These are phyloP conservation scores for Tuber umbilicatum DNA, from an alignment of 495 filamentous ascomycete species.

Conservation along the genomic window DNA sequence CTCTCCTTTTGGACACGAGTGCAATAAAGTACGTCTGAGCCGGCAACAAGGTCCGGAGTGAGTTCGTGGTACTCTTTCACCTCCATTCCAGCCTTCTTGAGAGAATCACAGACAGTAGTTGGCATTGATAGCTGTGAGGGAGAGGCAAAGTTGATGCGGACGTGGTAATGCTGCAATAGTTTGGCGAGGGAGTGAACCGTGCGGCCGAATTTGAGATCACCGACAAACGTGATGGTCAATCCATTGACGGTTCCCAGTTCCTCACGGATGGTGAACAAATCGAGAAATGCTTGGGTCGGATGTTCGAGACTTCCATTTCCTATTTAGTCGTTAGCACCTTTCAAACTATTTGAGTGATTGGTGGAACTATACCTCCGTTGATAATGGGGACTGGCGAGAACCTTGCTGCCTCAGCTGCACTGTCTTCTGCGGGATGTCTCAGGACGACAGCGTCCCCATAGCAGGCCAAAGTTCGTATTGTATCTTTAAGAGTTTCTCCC, in stretches of 20 bases:
- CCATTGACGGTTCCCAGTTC: slow-evolving; percentile 91
- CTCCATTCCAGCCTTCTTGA: slow-evolving; percentile 68
- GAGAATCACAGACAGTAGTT: slow-evolving; percentile 59
- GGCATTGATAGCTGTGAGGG: slow-evolving; percentile 75
- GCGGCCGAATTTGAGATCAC: slow-evolving; percentile 85
- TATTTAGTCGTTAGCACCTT: slow-evolving; percentile 19
- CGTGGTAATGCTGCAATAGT: slow-evolving; percentile 88
- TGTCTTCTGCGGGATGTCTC: slow-evolving; percentile 76
- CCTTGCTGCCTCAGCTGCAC: slow-evolving; percentile 71
- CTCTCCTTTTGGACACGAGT: slow-evolving; percentile 95
- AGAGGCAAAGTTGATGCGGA: slow-evolving; percentile 83
- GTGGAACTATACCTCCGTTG: slow-evolving; percentile 61
- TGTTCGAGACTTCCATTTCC: slow-evolving; percentile 86
- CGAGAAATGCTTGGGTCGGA: slow-evolving; percentile 96
- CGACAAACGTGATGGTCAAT: slow-evolving; percentile 89
- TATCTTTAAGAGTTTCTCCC: slow-evolving; percentile 89
- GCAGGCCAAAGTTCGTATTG: slow-evolving; percentile 82
- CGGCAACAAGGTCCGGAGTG: slow-evolving; percentile 74
- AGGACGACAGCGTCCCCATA: slow-evolving; percentile 93
- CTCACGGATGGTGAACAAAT: slow-evolving; percentile 96
- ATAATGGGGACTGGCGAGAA: slow-evolving; percentile 85
- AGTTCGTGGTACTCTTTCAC: slow-evolving; percentile 65
- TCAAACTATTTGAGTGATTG: background rate
- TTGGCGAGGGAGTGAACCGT: slow-evolving; percentile 92
- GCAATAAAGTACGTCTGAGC: slow-evolving; percentile 87